Percentiles rank a stretch among this genome's conserved stretches.
Conservation (phyloP, 23 red algal species). For the Rhodosorus marinus region DNA sequence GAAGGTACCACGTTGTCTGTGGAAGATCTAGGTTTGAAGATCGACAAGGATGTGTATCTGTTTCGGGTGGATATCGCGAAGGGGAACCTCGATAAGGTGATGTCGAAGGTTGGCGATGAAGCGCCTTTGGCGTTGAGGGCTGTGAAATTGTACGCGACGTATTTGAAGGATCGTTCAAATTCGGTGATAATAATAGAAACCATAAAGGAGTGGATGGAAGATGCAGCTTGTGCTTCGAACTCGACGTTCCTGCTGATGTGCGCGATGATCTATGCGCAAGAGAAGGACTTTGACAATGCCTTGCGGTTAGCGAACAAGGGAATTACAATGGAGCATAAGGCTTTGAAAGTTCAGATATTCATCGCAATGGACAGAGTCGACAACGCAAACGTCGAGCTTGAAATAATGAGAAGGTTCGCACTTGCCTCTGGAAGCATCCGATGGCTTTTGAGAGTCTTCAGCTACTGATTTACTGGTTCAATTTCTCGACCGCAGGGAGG, state of each 20-base stretch:
- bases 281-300: conserved; percentile 39
- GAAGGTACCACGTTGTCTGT: conserved; percentile 31
- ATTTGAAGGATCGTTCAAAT: conserved; percentile 1
- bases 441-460: too few relatives aligned
- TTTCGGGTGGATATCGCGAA: conserved; percentile 30
- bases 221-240: neutral
- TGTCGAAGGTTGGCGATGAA: conserved; percentile 7
- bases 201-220: conserved; percentile 1
- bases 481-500: too few relatives aligned
- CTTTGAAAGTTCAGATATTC: conserved; percentile 53
- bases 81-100: conserved; percentile 35
- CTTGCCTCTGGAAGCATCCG: too few relatives aligned
- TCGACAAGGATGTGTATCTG: conserved; percentile 42
- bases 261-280: conserved; percentile 28
- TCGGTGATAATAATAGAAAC: neutral
- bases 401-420: conserved; percentile 33
- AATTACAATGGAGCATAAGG: conserved; percentile 22
- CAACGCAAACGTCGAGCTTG: conserved; percentile 32
- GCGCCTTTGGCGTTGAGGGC: conserved; percentile 11
- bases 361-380: conserved; percentile 53
- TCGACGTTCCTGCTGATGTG: conserved; percentile 17
- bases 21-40: conserved; percentile 8
- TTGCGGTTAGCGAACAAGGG: conserved; percentile 13
- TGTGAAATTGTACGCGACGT: conserved; percentile 13
- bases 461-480: too few relatives aligned